Evolutionary conservation across 2,329 filamentous ascomycete species (phyloP), one percentile per base, ranked within the genome.

Genomic region (Fusarium secorum): DNA sequence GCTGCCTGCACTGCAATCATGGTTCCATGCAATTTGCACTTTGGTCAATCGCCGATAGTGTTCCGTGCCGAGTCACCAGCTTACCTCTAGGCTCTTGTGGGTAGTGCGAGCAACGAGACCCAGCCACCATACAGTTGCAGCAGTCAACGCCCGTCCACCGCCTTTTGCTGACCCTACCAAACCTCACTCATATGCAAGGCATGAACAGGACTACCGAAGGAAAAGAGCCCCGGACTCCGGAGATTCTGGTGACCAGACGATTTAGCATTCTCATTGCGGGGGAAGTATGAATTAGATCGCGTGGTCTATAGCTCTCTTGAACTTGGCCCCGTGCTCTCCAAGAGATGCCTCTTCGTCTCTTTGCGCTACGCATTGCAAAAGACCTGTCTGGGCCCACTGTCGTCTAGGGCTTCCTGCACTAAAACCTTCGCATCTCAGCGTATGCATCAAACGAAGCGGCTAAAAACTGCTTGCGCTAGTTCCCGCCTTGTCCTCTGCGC

Each of bases 371-470:
- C 41, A 45, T 58, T 66, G 44, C 54, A 42, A 53, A 60, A 60
- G 70, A 71, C 49, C 24, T 64, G 55, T 67, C 70, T 68, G 24
- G 62, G 56, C 60, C 64, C 49, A 57, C 39, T 59, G 55, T 48
- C 45, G 53, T 24, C 44, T 63, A 44, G 57, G 57, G 24, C 60
- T 56, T 60, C 36, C 18, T 63, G 38, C 63, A 56, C 63, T 55
- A 32, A 45, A 52, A 36, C 64, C 46, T 62, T 44, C 22, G 39
- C 64, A 71, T 62, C 48, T 57, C 64, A 53, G 42, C 33, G 51
- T 68, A 79, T 79, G 78, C 74, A 77, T 72, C 45, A 78, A 79
- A 65, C 64, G 76, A 75, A 72, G 73, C 66, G 59, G 64, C 72
- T 75, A 74, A 71, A 67, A 68, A 45, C 54, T 55, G 60, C 60